Base-by-base conservation (phyloP, 1,284 basidiomycete species). In the Malassezia slooffiae region DNA sequence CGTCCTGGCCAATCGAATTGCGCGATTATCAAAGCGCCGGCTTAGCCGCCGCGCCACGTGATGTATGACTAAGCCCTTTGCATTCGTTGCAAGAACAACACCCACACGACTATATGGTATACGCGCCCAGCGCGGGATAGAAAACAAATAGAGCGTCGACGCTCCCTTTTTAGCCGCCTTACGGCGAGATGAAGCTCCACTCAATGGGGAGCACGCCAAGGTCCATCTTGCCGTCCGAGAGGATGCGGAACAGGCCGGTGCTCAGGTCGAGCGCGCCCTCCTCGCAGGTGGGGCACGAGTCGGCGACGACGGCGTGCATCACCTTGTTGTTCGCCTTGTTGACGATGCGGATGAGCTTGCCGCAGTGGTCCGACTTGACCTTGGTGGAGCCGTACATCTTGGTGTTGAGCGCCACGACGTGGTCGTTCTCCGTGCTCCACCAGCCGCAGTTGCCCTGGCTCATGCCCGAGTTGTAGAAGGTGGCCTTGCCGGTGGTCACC, bases 231-330 rank as follows among this genome's bases (percentile, higher is more conserved):
- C 58, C 58, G 47, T 61, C 55, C 43, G 54, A 52, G 15, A 65
- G 57, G 22, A 46, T 52, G 29, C 53, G 47, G 74, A 93, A 93
- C 32, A 93, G 77, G 39, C 79, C 76, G 10, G 70, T 66, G 19
- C 83, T 82, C 50, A 90, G 74, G 73, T 93, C 88, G 44, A 93
- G 77, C 31, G 77, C 83, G 27, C 77, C 79, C 32, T 70, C 75
- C 2, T 79, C 77, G 66, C 85, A 88, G 22, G 76, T 79, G 41
- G 77, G 77, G 69, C 83, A 86, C 77, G 54, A 74, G 69, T 86
- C 84, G 59, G 75, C 75, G 54, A 88, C 77, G 7, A 70, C 72
- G 2, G 83, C 85, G 13, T 65, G 57, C 9, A 77, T 72, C 3
- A 77, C 75, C 67, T 79, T 80, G 53, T 81, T 82, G 26, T 74